Evolutionary conservation across 352 stramenopile species (phyloP), one percentile per base, ranked within the genome.

Genomic region (Thalassiosira ordinaria): DNA sequence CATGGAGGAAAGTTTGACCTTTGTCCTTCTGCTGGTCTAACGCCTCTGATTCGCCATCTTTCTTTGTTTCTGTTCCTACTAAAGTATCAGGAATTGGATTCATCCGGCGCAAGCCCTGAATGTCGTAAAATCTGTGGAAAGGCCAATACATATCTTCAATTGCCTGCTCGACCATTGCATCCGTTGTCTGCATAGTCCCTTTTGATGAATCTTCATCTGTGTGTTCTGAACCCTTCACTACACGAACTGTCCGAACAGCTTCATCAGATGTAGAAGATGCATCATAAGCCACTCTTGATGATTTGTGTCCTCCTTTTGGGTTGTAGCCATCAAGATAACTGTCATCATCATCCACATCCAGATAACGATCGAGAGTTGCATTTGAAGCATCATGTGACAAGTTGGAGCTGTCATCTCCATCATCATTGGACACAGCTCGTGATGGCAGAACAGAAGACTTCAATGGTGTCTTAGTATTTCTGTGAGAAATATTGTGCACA

Each of bases 401-500:
- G 82, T 73, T 9, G 0, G 74, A 82, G 26, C 44, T 35, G 22
- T 82, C 65, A 13, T 79, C 72, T 24, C 18, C 49, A 24, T 77
- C 69, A 89, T 74, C 39, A 91, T 83, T 24, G 89, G 85, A 0
- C 91, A 69, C 91, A 93, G 46, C 93, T 88, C 46, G 93, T 94
- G 94, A 61, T 94, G 95, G 62, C 88, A 41, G 44, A 14, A 27
- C 3, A 18, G 26, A 18, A 29, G 63, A 22, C 51, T 72, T 96
- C 9, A 55, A 49, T 11, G 33, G 44, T 20, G 33, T 20, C 52
- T 65, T 55, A 22, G 63, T 63, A 31, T 13, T 53, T 51, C 59
- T 74, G 20, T 68, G 24, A 18, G 26, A 18, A 64, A 83, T 95
- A 68, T 97, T 94, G 80, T 98, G 96, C 55, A 98, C 84, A 16